Conservation (phyloP, 1,284 basidiomycete species). For the Fistulinella cinereoalba region DNA sequence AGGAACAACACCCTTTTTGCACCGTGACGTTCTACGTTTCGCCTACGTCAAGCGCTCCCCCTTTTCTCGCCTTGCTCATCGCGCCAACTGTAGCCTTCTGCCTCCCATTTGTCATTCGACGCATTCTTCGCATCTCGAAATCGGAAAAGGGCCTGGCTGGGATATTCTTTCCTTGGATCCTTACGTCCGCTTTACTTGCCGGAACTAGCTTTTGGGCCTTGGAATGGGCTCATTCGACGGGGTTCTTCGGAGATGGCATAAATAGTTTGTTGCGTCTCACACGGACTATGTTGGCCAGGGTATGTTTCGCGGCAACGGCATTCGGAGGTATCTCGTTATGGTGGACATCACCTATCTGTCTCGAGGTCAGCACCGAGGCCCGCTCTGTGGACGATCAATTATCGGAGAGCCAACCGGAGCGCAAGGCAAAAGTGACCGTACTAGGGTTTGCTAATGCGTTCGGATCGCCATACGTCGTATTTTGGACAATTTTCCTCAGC, state of each 20-base stretch:
- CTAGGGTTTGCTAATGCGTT: constrained; percentile 90
- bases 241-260: constrained; percentile 37
- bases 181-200: constrained; percentile 56
- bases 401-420: not conserved
- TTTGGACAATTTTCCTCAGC: constrained; percentile 67
- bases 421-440: constrained; percentile 57
- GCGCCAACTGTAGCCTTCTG: constrained; percentile 33
- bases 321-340: constrained; percentile 62
- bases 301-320: constrained; percentile 49
- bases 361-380: constrained; percentile 50
- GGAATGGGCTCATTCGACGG: constrained; percentile 71
- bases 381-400: constrained; percentile 13
- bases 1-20: constrained; percentile 92
- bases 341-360: constrained; percentile 68
- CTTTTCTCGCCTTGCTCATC: constrained; percentile 50
- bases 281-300: constrained; percentile 64
- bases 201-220: constrained; percentile 73
- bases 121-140: constrained; percentile 64
- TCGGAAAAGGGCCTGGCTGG: constrained; percentile 73
- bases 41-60: constrained; percentile 62
- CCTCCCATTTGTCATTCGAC: constrained; percentile 58
- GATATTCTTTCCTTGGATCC: constrained; percentile 57
- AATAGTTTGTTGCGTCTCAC: constrained; percentile 43
- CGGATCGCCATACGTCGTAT: constrained; percentile 84
- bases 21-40: constrained; percentile 83